phyloP scores from a whole-genome alignment of 805 yeast species.

The Pichia cabralensis region DNA sequence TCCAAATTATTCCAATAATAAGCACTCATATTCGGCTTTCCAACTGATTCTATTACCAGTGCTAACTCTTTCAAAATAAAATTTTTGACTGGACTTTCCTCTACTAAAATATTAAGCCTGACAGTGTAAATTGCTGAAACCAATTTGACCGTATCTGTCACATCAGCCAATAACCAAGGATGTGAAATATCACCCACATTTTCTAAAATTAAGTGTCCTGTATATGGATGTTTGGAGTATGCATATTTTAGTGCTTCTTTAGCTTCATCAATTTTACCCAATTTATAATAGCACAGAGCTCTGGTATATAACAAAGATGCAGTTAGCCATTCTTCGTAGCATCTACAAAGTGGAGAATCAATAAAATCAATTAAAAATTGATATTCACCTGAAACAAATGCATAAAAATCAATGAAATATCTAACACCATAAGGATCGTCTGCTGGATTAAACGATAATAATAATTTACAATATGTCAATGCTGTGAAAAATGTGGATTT shows the following conservation, averaged over 20 bases:
- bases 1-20: conserved; percentile 16
- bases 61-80: conserved; percentile 26
- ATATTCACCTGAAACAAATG: conserved; percentile 55
- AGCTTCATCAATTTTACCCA: conserved; percentile 35
- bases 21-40: conserved; percentile 10
- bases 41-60: conserved; percentile 9
- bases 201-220: conserved; percentile 42
- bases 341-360: conserved; percentile 43
- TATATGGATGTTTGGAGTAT: conserved; percentile 44
- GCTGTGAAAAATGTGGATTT: conserved; percentile 75
- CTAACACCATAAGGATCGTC: conserved; percentile 83
- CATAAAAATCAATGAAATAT: conserved; percentile 72
- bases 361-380: conserved; percentile 50
- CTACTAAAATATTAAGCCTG: conserved; percentile 47
- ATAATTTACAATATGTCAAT: conserved; percentile 58
- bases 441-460: conserved; percentile 57
- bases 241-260: conserved; percentile 38
- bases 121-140: conserved; percentile 49
- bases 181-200: conserved; percentile 31
- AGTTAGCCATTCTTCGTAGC: conserved; percentile 59
- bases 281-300: conserved; percentile 48
- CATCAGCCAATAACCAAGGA: conserved; percentile 19
- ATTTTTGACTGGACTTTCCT: conserved; percentile 32
- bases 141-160: conserved; percentile 28
- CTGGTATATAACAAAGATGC: conserved; percentile 62